These are phyloP conservation scores for Hippophae tibetana DNA, from an alignment of 306 rosid genomes.

Conservation along the genomic window DNA sequence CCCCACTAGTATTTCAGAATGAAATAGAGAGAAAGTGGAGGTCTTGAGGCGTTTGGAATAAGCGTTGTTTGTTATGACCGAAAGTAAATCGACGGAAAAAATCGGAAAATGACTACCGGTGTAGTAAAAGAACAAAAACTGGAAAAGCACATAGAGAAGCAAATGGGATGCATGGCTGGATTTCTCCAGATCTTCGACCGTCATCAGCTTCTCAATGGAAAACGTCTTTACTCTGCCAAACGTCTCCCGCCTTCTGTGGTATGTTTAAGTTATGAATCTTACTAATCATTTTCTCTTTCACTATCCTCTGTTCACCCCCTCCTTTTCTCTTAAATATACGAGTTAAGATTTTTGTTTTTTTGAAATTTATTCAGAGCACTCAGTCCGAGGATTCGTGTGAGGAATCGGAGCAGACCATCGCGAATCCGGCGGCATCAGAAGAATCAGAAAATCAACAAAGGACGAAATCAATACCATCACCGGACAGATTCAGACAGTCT, in stretches of 20 bases:
- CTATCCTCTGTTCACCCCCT: neutral
- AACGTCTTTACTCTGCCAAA: conserved; percentile 57
- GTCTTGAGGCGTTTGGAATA: conserved; percentile 5
- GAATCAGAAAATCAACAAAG: conserved; percentile 26
- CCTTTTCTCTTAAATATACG: neutral
- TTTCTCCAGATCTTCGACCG: conserved; percentile 93
- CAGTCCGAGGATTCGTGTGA: conserved; percentile 30
- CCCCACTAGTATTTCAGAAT: neutral
- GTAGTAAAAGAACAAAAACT: conserved; percentile 54
- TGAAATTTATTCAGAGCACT: neutral
- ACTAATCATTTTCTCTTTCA: neutral
- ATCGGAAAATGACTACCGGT: conserved; percentile 44
- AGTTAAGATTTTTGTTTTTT: too few relatives aligned
- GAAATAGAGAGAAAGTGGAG: conserved; percentile 2
- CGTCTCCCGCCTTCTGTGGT: conserved; percentile 57
- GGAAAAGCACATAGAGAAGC: conserved; percentile 64
- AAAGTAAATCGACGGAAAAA: neutral
- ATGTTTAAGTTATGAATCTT: neutral
- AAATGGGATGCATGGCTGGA: conserved; percentile 98
- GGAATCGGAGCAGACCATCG: conserved; percentile 21
- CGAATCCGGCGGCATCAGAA: conserved; percentile 19
- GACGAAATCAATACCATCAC: conserved; percentile 32
- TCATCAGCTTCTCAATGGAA: conserved; percentile 55
- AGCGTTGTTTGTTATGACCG: neutral
- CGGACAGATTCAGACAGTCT: conserved; percentile 30